Base-by-base conservation (phyloP, 192 early-diverging fungal genomes). In the Oehlia diaphana region DNA sequence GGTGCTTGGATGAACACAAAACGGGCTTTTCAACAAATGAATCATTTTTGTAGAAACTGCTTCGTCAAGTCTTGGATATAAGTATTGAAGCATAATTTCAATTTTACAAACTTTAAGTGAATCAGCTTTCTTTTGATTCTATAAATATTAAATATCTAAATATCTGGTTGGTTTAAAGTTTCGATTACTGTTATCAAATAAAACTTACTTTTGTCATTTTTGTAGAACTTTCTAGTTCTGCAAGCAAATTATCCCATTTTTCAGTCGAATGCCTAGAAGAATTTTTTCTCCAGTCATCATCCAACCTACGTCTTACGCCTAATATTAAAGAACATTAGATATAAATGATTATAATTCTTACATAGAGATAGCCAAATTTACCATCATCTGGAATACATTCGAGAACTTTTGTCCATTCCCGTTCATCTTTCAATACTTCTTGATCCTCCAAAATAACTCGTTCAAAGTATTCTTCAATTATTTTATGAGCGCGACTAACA, bases 21-120 rank as follows among this genome's bases (percentile, higher is more conserved):
- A 98, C 9, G 97, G 97, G 80, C 92, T 92, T 83, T 99, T 99
- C 35, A 99, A 89, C 88, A 99, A 94, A 88, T 99, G 97, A 83
- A 93, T 95, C 10, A 97, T 89, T 47, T 93, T 91, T 19, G 91
- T 94, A 2, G 95, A 92, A 31, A 99, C 97, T 71, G 97, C 96
- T 39, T 92, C 91, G 84, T 99, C 96, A 50, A 99, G 88, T 39
- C 97, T 91, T 28, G 97, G 97, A 70, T 99, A 99, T 3, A 89
- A 89, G 78, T 93, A 95, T 84, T 96, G 96, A 77, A 99, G 92
- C 74, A 94, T 88, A 76, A 96, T 93, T 66, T 97, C 96, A 33
- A 90, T 83, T 73, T 84, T 85, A 42, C 89, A 75, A 2, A 77
- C 74, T 28, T 79, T 71, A 47, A 92, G 68, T 23, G 76, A 70